These are phyloP conservation scores for Cymodocea nodosa DNA, from an alignment of 116 monocot genomes.

Conservation along the genomic window DNA sequence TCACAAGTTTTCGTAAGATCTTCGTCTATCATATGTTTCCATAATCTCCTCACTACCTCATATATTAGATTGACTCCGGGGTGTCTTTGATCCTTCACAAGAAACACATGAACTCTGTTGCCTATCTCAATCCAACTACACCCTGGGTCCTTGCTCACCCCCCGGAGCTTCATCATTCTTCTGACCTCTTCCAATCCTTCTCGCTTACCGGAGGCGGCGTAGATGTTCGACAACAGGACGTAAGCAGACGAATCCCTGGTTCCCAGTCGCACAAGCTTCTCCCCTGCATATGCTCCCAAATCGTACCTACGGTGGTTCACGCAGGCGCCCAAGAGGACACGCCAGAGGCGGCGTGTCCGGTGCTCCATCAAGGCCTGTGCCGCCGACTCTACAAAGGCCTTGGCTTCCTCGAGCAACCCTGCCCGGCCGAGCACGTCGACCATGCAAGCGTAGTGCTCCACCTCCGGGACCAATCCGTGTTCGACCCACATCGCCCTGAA, in stretches of 20 bases:
- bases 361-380: conserved; percentile 41
- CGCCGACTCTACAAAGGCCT: conserved; percentile 44
- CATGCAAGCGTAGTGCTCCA: conserved; percentile 84
- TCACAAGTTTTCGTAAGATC: conserved; percentile 4
- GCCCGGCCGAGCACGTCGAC: conserved; percentile 56
- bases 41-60: conserved; percentile 19
- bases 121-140: conserved; percentile 75
- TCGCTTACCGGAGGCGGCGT: conserved; percentile 45
- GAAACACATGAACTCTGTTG: conserved; percentile 58
- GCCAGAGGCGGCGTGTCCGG: conserved; percentile 39
- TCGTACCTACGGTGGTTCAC: conserved; percentile 21
- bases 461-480: conserved; percentile 25
- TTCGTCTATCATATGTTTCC: conserved; percentile 45
- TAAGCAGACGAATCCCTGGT: conserved; percentile 56
- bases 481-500: conserved; percentile 42
- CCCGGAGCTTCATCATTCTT: conserved; percentile 35
- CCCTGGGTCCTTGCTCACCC: conserved; percentile 63
- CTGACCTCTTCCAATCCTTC: conserved; percentile 54
- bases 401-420: conserved; percentile 45
- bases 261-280: conserved; percentile 44
- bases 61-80: conserved; percentile 37
- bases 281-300: conserved; percentile 56
- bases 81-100: conserved; percentile 48
- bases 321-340: conserved; percentile 58
- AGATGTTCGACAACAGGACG: conserved; percentile 54